These are phyloP conservation scores for Blastocystis sp. DNA, from an alignment of 352 stramenopile genomes.

Conservation along the genomic window DNA sequence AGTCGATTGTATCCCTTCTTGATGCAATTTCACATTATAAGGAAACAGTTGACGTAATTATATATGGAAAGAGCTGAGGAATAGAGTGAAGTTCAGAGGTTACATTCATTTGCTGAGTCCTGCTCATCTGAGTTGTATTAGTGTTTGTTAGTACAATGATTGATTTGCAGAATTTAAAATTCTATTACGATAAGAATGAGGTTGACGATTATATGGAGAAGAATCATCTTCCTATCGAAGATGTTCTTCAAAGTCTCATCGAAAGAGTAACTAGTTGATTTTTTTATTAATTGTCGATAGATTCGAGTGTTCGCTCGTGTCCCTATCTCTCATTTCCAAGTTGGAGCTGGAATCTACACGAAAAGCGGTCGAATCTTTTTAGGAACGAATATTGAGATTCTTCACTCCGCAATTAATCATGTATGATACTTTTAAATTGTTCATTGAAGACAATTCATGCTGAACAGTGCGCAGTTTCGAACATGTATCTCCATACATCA, in stretches of 20 bases:
- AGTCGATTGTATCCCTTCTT: conserved; percentile 8
- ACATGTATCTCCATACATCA: conserved; percentile 19
- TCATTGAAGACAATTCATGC: conserved; percentile 40
- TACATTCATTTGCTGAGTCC: neutral
- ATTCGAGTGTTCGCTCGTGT: conserved; percentile 15
- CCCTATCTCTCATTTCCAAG: conserved; percentile 53
- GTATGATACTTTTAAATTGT: neutral
- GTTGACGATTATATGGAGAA: neutral
- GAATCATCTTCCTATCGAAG: neutral
- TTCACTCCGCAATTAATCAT: conserved; percentile 37
- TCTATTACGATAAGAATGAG: conserved; percentile 36
- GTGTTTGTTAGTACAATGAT: conserved; percentile 43
- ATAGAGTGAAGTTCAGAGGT: conserved; percentile 14
- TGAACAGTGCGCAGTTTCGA: conserved; percentile 59
- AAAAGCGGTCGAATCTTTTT: conserved; percentile 50
- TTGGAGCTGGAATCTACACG: conserved; percentile 47
- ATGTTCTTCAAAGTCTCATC: conserved; percentile 35
- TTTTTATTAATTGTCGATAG: neutral
- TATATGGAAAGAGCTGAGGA: neutral
- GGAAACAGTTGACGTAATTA: conserved; percentile 41
- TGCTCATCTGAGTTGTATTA: neutral
- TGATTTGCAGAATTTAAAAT: conserved; percentile 17
- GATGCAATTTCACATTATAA: conserved; percentile 45
- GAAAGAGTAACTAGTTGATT: neutral
- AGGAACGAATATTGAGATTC: conserved; percentile 66